A percentile compares a stretch with the other conserved stretches of the same genome.
Evolutionary conservation across 208 protist genomes (phyloP).

Genomic region (Vickermania ingenoplastis): DNA sequence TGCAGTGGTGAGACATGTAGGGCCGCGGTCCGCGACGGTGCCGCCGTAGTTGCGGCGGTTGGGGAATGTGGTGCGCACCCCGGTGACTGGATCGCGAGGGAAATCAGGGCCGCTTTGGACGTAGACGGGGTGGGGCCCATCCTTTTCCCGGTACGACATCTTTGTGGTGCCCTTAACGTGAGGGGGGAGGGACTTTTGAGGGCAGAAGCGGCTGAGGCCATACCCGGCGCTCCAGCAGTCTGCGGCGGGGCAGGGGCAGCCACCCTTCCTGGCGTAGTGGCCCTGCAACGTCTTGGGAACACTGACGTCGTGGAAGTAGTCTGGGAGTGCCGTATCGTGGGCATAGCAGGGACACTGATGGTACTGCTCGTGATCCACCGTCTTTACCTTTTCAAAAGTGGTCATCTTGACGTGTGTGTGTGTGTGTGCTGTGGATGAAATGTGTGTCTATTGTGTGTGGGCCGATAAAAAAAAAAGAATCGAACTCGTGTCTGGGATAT

Average conservation of each 20-base stretch:
- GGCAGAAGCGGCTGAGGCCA: conserved; percentile 5
- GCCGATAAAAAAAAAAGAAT: no score
- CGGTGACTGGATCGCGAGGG: conserved; percentile 19
- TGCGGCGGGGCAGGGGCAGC: conserved; percentile 42
- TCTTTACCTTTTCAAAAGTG: background rate
- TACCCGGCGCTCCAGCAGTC: conserved; percentile 7
- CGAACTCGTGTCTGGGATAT: no score
- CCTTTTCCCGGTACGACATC: conserved; percentile 26
- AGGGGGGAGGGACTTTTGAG: conserved; percentile 6
- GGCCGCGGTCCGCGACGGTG: conserved; percentile 28
- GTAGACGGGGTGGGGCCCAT: conserved; percentile 29
- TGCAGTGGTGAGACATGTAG: conserved; percentile 23
- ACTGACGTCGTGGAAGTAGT: conserved; percentile 53
- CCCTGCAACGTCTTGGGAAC: conserved; percentile 55
- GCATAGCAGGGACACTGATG: conserved; percentile 60
- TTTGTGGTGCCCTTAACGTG: conserved; percentile 6
- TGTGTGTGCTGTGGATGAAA: no score
- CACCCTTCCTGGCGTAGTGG: conserved; percentile 39
- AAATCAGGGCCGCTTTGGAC: conserved; percentile 1
- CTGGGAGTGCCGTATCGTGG: conserved; percentile 33
- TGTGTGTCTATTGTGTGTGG: no score
- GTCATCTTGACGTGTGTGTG: background rate
- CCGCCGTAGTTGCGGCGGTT: conserved; percentile 67
- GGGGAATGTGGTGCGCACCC: conserved; percentile 32
- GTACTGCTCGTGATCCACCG: conserved; percentile 18